Evolutionary conservation across 495 filamentous ascomycete species (phyloP).

Genomic region (Staphylotrichum tortipilum): DNA sequence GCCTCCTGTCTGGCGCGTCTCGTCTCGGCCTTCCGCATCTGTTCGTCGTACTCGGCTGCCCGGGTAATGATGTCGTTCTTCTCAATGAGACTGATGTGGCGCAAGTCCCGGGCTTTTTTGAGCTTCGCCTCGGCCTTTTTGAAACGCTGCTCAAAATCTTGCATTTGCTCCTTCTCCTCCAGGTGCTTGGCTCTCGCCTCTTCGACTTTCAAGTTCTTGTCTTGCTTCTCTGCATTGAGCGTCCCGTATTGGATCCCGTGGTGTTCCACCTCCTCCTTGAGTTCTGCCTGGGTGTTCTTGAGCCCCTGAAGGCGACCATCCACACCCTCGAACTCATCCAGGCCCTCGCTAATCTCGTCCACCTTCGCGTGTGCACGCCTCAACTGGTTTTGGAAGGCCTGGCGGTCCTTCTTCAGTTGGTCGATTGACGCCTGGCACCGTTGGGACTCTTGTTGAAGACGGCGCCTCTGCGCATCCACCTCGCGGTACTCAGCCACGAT

Average conservation of each 20-base stretch:
- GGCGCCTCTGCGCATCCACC: conserved; percentile 30
- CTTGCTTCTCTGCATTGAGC: conserved; percentile 26
- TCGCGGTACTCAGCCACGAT: conserved; percentile 36
- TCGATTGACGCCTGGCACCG: conserved; percentile 49
- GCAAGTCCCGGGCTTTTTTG: conserved; percentile 39
- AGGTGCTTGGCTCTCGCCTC: conserved; percentile 18
- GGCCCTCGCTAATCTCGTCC: conserved; percentile 22
- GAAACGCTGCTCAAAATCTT: conserved; percentile 39
- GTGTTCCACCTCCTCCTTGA: conserved; percentile 24
- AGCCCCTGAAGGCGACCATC: conserved; percentile 32
- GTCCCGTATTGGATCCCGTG: conserved; percentile 36
- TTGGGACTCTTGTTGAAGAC: conserved; percentile 49
- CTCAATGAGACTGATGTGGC: conserved; percentile 46
- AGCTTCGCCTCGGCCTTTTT: conserved; percentile 53
- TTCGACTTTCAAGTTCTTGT: conserved; percentile 30
- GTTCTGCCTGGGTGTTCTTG: conserved; percentile 25
- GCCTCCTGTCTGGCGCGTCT: conserved; percentile 39
- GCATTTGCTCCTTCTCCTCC: conserved; percentile 28
- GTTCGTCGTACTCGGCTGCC: conserved; percentile 41
- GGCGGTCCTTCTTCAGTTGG: conserved; percentile 37
- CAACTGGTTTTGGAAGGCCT: conserved; percentile 17
- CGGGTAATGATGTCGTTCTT: conserved; percentile 57
- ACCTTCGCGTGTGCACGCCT: conserved; percentile 19
- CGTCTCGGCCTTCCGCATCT: conserved; percentile 37
- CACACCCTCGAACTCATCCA: conserved; percentile 38